A percentile compares a stretch with the other conserved stretches of the same genome.
Evolutionary conservation across 2,329 filamentous ascomycete genomes (phyloP).

Genomic region (Plectosphaerella sp.): DNA sequence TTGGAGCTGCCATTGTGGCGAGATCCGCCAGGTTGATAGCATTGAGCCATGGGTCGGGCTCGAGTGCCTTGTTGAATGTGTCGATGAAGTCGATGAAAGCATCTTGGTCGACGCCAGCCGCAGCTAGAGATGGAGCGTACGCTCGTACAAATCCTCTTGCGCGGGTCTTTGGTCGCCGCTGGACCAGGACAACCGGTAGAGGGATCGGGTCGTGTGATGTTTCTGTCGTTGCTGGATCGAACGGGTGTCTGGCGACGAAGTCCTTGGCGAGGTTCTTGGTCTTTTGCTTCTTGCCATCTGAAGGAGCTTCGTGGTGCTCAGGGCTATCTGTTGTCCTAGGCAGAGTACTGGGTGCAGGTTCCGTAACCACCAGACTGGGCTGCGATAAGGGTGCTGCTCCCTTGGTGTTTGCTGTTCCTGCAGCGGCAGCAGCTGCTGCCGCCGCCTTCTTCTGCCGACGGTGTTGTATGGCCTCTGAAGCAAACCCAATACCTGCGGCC

Average conservation of each 20-base stretch:
- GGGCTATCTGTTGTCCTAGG: neutral
- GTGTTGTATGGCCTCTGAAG: slow-evolving; percentile 13
- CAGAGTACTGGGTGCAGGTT: neutral
- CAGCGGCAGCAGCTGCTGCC: neutral
- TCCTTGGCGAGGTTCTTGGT: neutral
- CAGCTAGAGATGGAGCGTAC: slow-evolving; percentile 43
- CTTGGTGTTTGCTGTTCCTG: neutral
- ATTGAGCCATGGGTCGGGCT: slow-evolving; percentile 26
- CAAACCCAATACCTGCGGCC: slow-evolving; percentile 12
- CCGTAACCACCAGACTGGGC: neutral
- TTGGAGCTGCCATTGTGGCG: slow-evolving; percentile 29
- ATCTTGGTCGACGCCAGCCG: slow-evolving; percentile 40
- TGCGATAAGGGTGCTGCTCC: neutral
- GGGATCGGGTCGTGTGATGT: slow-evolving; percentile 15
- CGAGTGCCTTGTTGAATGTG: slow-evolving; percentile 36
- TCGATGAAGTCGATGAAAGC: slow-evolving; percentile 45
- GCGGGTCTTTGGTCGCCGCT: slow-evolving; percentile 43
- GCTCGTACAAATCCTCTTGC: slow-evolving; percentile 47
- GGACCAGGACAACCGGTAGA: slow-evolving; percentile 46
- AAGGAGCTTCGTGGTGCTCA: neutral
- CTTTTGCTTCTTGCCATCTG: neutral
- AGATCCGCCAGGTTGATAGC: slow-evolving; percentile 31
- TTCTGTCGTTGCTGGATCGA: neutral
- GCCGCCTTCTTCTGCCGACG: slow-evolving; percentile 11
- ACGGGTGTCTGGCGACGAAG: slow-evolving; percentile 1